Evolutionary conservation across 2,329 filamentous ascomycete genomes (phyloP).

Genomic region (Microdochium trichocladiopsis): DNA sequence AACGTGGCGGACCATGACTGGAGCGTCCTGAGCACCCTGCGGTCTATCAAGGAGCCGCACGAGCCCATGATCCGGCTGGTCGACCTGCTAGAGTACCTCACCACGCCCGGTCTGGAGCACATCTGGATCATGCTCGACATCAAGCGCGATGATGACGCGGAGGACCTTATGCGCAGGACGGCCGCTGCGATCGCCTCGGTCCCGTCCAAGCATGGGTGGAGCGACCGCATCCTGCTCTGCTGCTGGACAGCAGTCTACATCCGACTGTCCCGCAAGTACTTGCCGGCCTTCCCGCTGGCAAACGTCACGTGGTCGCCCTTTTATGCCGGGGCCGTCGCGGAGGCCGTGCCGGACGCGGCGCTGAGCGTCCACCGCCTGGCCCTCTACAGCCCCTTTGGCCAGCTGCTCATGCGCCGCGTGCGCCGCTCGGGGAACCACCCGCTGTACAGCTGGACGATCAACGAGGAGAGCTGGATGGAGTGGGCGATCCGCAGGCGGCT

Average conservation of each 20-base stretch:
- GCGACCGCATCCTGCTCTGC: conserved; percentile 67
- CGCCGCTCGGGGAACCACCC: conserved; percentile 40
- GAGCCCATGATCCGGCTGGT: conserved; percentile 65
- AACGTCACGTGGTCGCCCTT: conserved; percentile 60
- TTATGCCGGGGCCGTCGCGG: conserved; percentile 66
- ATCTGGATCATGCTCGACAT: conserved; percentile 66
- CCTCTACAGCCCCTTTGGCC: conserved; percentile 62
- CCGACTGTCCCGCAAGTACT: conserved; percentile 50
- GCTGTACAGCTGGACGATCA: conserved; percentile 82
- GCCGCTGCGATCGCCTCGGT: conserved; percentile 54
- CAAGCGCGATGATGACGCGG: conserved; percentile 62
- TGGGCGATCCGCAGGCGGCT: conserved; percentile 65
- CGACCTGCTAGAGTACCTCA: conserved; percentile 69
- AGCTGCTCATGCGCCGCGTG: conserved; percentile 57
- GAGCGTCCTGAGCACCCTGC: conserved; percentile 61
- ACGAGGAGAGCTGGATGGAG: conserved; percentile 70
- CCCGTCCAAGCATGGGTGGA: conserved; percentile 52
- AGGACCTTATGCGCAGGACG: conserved; percentile 64
- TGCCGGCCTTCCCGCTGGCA: conserved; percentile 57
- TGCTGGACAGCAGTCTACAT: conserved; percentile 73
- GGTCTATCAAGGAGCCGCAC: conserved; percentile 60
- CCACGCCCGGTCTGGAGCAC: conserved; percentile 53
- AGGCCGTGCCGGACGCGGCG: conserved; percentile 53
- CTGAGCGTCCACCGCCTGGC: conserved; percentile 72
- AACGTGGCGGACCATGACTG: conserved; percentile 72